Conservation (phyloP, 2,329 filamentous ascomycete genomes). For the Epichloe typhina region DNA sequence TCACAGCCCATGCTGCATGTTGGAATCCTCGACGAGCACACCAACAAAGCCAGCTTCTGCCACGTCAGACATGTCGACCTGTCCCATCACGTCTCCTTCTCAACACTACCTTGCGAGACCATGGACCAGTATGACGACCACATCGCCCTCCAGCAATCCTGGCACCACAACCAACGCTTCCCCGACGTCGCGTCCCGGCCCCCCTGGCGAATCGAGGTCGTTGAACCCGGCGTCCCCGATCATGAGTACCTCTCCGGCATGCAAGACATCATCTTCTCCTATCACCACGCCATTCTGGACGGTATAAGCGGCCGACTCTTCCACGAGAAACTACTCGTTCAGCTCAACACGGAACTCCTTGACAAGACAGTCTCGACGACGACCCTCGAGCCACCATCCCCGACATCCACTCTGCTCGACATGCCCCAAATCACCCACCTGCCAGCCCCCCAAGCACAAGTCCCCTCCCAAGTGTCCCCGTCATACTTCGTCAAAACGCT, state of each 20-base stretch:
- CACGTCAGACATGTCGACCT: slow-evolving; percentile 30
- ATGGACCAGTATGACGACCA: slow-evolving; percentile 17
- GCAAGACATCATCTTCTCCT: slow-evolving; percentile 33
- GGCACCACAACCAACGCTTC: slow-evolving; percentile 29
- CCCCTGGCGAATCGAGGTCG: slow-evolving; percentile 34
- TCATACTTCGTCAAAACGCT: slow-evolving; percentile 27
- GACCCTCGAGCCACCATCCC: slow-evolving; percentile 17
- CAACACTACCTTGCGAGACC: slow-evolving; percentile 10
- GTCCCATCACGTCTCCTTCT: slow-evolving; percentile 26
- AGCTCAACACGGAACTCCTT: slow-evolving; percentile 20
- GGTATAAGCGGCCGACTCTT: slow-evolving; percentile 35
- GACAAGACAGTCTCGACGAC: not conserved
- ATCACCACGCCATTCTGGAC: slow-evolving; percentile 40
- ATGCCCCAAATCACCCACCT: slow-evolving; percentile 11
- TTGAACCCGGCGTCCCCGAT: slow-evolving; percentile 11
- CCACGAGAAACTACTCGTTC: slow-evolving; percentile 31
- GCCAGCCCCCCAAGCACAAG: slow-evolving; percentile 23
- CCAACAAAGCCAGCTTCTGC: slow-evolving; percentile 29
- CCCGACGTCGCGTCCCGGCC: slow-evolving; percentile 25
- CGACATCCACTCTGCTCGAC: slow-evolving; percentile 9
- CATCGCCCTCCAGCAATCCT: slow-evolving; percentile 21
- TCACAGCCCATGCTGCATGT: slow-evolving; percentile 34
- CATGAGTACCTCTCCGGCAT: slow-evolving; percentile 6
- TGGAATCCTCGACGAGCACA: slow-evolving; percentile 33
- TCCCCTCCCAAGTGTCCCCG: slow-evolving; percentile 26